phyloP scores from a whole-genome alignment of 2,329 filamentous ascomycete species.

The Penicillium sp. region DNA sequence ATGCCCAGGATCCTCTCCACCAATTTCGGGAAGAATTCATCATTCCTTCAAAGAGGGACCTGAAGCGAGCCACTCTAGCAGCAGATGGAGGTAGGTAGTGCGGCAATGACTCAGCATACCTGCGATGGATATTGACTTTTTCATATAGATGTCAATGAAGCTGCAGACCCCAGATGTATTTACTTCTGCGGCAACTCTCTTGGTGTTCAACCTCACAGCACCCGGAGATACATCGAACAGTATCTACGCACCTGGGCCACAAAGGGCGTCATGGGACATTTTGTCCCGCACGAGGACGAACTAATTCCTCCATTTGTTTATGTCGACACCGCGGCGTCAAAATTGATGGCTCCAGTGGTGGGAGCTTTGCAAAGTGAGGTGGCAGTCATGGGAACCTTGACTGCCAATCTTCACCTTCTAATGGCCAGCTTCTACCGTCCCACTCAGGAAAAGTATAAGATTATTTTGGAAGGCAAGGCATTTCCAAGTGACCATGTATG shows the following conservation, averaged over 20 bases:
- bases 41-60: conserved; percentile 70
- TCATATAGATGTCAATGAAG: conserved; percentile 25
- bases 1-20: conserved; percentile 60
- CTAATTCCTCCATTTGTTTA: conserved; percentile 72
- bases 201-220: conserved; percentile 74
- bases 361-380: conserved; percentile 73
- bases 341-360: conserved; percentile 69
- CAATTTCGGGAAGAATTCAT: conserved; percentile 69
- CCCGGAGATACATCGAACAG: conserved; percentile 63
- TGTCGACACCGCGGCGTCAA: conserved; percentile 72
- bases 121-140: background rate
- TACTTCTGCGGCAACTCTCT: conserved; percentile 92
- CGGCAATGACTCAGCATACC: background rate
- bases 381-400: conserved; percentile 85
- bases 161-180: conserved; percentile 54
- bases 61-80: conserved; percentile 62
- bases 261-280: conserved; percentile 83
- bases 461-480: conserved; percentile 85
- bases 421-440: conserved; percentile 83
- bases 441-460: conserved; percentile 65
- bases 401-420: conserved; percentile 75
- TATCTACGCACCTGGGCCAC: conserved; percentile 82
- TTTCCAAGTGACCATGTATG: conserved; percentile 82
- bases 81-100: conserved; percentile 27
- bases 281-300: conserved; percentile 66